Conservation (phyloP, 768 basidiomycete genomes). For the Lyophyllum atratum region DNA sequence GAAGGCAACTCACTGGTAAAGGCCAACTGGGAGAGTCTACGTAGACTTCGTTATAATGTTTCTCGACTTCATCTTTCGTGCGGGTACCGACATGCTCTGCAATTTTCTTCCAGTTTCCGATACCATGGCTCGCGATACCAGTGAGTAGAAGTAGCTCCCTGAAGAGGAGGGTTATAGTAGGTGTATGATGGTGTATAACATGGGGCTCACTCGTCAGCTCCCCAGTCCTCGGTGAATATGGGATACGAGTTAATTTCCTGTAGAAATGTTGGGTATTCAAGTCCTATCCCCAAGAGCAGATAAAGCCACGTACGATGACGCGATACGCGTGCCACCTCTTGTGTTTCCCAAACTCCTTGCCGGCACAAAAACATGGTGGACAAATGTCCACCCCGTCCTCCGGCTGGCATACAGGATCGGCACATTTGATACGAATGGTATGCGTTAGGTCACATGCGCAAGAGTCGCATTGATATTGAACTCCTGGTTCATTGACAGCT, state of each 20-base stretch:
- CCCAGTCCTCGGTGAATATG: slow-evolving; percentile 95
- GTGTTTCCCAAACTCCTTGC: slow-evolving; percentile 86
- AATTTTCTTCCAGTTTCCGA: slow-evolving; percentile 97
- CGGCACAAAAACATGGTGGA: slow-evolving; percentile 88
- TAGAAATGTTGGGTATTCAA: not conserved
- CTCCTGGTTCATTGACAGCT: slow-evolving; percentile 82
- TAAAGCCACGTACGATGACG: slow-evolving; percentile 66
- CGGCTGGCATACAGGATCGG: slow-evolving; percentile 65
- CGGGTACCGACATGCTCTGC: slow-evolving; percentile 94
- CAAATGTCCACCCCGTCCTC: slow-evolving; percentile 91
- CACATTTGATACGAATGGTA: slow-evolving; percentile 96
- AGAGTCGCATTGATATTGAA: slow-evolving; percentile 82
- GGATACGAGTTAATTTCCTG: slow-evolving; percentile 97
- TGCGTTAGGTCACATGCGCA: slow-evolving; percentile 91
- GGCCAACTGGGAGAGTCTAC: slow-evolving; percentile 81
- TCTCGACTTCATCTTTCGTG: slow-evolving; percentile 90
- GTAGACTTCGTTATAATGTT: slow-evolving; percentile 84
- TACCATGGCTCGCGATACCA: slow-evolving; percentile 81
- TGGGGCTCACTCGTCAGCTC: slow-evolving; percentile 85
- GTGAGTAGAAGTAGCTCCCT: slow-evolving; percentile 91
- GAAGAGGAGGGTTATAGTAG: slow-evolving; percentile 5
- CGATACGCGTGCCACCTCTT: slow-evolving; percentile 88
- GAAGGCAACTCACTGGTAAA: slow-evolving; percentile 59
- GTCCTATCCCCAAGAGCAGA: not conserved
- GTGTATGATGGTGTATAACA: not conserved